Base-by-base conservation (phyloP, 2,329 filamentous ascomycete species). In the Plenodomus tracheiphilus region DNA sequence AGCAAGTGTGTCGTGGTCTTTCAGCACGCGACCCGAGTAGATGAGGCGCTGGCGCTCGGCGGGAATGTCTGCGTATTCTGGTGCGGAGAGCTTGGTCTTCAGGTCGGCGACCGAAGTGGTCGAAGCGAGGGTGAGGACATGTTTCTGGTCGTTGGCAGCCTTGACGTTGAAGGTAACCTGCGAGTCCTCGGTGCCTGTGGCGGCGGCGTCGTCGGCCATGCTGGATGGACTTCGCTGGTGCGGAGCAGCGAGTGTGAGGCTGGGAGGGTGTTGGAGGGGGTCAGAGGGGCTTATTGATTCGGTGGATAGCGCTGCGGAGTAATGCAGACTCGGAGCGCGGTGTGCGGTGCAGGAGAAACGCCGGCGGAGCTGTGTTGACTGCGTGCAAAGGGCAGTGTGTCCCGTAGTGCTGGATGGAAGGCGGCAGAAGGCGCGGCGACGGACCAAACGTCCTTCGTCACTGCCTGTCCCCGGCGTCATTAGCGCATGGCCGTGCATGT, bases 81-180 rank as follows among this genome's bases (percentile, higher is more conserved):
- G 76, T 25, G 83, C 82, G 4, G 92, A 84, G 34, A 99, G 85
- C 79, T 93, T 96, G 54, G 82, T 83, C 81, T 99, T 99, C 63
- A 99, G 83, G 53, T 97, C 91, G 48, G 84, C 80, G 37, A 97
- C 87, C 7, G 87, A 88, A 41, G 87, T 89, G 30, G 84, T 83
- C 58, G 88, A 82, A 49, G 88, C 75, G 68, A 97, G 86, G 47
- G 91, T 95, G 70, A 99, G 79, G 43, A 83, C 86, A 69, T 91
- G 92, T 73, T 88, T 91, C 71, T 84, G 85, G 70, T 97, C 92
- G 64, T 86, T 88, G n/a, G 91, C 92, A n/a, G 90, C 89, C 80
- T 97, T 99, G 75, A 99, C 87, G 77, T 91, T 94, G 84, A 99
- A 97, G 73, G 89, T 96, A 77, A 99, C 78, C 65, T 92, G 86